Percentiles rank a stretch among this genome's conserved stretches.
phyloP scores from a whole-genome alignment of 176 grass and related monocot genomes.

The Aechmea fasciata region DNA sequence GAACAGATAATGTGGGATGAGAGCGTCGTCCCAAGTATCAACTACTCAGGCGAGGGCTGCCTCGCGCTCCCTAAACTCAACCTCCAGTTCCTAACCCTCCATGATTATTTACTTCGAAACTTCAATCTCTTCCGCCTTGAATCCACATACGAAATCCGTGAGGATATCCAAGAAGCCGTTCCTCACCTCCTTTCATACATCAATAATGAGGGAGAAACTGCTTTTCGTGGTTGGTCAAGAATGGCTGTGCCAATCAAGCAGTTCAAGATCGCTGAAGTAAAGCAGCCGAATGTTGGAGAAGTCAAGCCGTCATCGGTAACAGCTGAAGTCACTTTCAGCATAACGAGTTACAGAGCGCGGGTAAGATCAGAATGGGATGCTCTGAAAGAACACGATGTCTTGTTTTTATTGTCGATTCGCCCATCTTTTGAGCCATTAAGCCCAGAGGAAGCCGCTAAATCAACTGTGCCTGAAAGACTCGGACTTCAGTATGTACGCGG shows the following conservation, averaged over 20 bases:
- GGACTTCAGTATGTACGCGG: constrained; percentile 95
- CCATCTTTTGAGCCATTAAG: constrained; percentile 97
- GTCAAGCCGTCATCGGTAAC: constrained; percentile 85
- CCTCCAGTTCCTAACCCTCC: constrained; percentile 92
- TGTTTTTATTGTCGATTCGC: constrained; percentile 83
- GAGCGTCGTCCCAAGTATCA: constrained; percentile 96
- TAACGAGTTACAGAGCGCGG: constrained; percentile 68
- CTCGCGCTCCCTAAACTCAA: constrained; percentile 97
- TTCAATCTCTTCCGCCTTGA: constrained; percentile 98
- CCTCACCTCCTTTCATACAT: constrained; percentile 94
- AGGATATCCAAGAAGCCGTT: constrained; percentile 95
- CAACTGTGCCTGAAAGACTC: constrained; percentile 83
- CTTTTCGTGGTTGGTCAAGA: constrained; percentile 96
- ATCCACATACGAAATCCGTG: constrained; percentile 98
- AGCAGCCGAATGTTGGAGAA: constrained; percentile 95
- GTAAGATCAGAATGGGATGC: constrained; percentile 93
- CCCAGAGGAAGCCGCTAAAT: constrained; percentile 72
- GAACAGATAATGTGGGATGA: constrained; percentile 99
- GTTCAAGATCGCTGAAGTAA: constrained; percentile 80
- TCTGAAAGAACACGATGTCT: constrained; percentile 93
- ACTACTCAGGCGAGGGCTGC: constrained; percentile 99
- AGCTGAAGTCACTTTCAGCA: constrained; percentile 77
- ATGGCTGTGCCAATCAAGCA: constrained; percentile 92
- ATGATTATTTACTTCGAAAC: constrained; percentile 96
- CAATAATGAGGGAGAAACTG: constrained; percentile 90